phyloP scores from a whole-genome alignment of 768 basidiomycete genomes.

The Auricularia sp. region DNA sequence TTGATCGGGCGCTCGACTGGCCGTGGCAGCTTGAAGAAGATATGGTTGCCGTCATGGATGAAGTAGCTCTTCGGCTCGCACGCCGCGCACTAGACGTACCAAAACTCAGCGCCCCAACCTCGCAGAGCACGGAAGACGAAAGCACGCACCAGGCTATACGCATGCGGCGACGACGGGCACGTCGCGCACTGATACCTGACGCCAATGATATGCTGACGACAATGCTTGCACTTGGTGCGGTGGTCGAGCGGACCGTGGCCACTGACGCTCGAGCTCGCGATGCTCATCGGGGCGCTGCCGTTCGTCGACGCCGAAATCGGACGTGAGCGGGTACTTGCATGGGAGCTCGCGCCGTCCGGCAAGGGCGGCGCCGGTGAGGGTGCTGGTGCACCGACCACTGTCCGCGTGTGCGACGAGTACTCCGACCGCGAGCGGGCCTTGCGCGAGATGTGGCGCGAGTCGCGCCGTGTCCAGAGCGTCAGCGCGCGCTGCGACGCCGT shows the following conservation, averaged over 20 bases:
- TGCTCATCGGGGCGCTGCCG: slow-evolving; percentile 36
- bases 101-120: neutral
- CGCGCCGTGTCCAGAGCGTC: slow-evolving; percentile 64
- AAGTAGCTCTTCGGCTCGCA: slow-evolving; percentile 74
- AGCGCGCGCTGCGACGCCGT: slow-evolving; percentile 66
- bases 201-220: slow-evolving; percentile 57
- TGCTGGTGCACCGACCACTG: slow-evolving; percentile 41
- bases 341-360: neutral
- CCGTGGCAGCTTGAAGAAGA: slow-evolving; percentile 80
- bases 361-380: neutral
- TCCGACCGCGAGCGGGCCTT: slow-evolving; percentile 36
- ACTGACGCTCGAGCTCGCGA: slow-evolving; percentile 11
- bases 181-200: slow-evolving; percentile 82
- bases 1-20: slow-evolving; percentile 57
- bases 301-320: neutral
- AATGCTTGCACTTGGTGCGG: slow-evolving; percentile 1
- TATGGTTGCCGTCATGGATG: slow-evolving; percentile 73
- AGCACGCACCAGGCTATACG: slow-evolving; percentile 61
- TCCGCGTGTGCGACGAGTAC: slow-evolving; percentile 53
- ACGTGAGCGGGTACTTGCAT: neutral
- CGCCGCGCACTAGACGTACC: slow-evolving; percentile 48
- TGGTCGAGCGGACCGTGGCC: slow-evolving; percentile 4
- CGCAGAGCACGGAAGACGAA: neutral
- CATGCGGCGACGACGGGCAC: slow-evolving; percentile 63
- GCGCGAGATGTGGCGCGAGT: slow-evolving; percentile 45